Evolutionary conservation across 1,284 basidiomycete genomes (phyloP), one percentile per base, ranked within the genome.

Genomic region (Irpex rosettiformis): DNA sequence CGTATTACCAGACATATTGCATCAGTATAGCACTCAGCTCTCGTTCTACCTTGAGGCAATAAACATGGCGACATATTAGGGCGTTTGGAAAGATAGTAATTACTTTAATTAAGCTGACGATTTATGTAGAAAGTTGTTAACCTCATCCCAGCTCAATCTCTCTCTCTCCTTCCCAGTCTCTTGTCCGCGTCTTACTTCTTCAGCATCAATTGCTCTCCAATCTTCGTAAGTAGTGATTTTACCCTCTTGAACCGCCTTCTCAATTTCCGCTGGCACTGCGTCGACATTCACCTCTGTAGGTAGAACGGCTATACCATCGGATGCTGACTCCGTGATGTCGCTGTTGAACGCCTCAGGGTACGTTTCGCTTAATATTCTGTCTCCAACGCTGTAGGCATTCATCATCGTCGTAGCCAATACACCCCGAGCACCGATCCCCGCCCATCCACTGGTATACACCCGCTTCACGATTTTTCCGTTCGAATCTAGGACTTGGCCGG

Each of bases 401-500:
- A 94, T 86, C 94, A 99, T 96, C 24, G 97, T 98, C 16, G 88
- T 82, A 0, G 94, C 96, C 51, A 99, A 83, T 11, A 99, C 95
- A 4, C 97, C 96, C 49, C 86, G 88, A 0, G 96, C 95, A 22
- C 96, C 97, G 10, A 85, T 86, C 0, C 94, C 91, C 0, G 94
- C 89, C 97, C 97, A 99, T 2, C 96, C 96, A 1, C 93, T 89
- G 1, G 93, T 89, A 70, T 98, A 98, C n/a, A 94, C 79, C 40
- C 89, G 88, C 25, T 79, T 79, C 58, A 83, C 64, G 3, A 69
- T 74, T 21, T 62, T 70, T 5, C 77, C 83, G 18, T 66, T 69
- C 22, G 71, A 65, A 6, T 75, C 77, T 59, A 83, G 66, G n/a
- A 91, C 75, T 21, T 85, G 79, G 4, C 83, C 84, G 4, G 21